Evolutionary conservation across 2,329 filamentous ascomycete genomes (phyloP).

Genomic region (Aspergillus ustus): DNA sequence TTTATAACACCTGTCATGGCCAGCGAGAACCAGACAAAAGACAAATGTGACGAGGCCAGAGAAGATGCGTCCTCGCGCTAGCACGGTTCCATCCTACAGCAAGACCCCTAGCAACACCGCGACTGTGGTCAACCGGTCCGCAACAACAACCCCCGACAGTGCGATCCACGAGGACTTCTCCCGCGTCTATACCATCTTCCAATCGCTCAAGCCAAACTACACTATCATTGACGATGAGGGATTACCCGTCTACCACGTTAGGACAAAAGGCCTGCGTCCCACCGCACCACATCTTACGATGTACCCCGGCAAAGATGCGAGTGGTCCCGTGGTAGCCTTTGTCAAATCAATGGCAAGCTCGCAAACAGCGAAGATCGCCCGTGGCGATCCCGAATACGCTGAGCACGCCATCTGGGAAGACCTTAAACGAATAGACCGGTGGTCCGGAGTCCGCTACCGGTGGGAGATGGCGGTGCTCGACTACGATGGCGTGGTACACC

Average conservation of each 20-base stretch:
- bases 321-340: background rate
- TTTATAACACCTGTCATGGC: background rate
- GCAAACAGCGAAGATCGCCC: background rate
- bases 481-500: background rate
- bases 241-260: background rate
- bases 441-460: background rate
- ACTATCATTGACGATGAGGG: background rate
- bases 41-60: background rate
- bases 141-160: background rate
- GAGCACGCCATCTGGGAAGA: constrained; percentile 6
- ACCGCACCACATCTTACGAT: background rate
- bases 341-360: background rate
- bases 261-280: background rate
- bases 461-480: constrained; percentile 4
- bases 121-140: background rate
- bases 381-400: background rate
- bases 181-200: background rate
- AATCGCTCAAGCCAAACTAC: constrained; percentile 1
- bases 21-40: background rate
- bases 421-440: background rate
- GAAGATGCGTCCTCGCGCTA: background rate
- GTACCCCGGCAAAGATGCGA: background rate
- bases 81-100: background rate
- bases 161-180: background rate
- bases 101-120: background rate